Evolutionary conservation across 2,329 filamentous ascomycete species (phyloP).

Genomic region (Penicillium nordicum): DNA sequence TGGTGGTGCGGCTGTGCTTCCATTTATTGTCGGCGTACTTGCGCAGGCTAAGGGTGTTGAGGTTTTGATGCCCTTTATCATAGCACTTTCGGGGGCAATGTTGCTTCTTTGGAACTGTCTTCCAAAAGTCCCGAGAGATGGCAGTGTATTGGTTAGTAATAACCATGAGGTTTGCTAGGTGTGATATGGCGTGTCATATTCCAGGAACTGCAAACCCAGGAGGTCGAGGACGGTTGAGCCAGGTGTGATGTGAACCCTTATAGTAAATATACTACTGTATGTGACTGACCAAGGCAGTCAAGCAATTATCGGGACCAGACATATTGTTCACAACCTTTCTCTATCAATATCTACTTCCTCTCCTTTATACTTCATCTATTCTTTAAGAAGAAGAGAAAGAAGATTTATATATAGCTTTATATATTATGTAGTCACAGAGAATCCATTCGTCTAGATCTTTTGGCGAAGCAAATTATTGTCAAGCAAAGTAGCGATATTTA

Average conservation of each 20-base stretch:
- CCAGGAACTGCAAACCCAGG: not conserved
- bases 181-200: not conserved
- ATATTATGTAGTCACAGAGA: no score
- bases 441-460: no score
- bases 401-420: no score
- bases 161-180: not conserved
- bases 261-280: not conserved
- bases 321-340: no score
- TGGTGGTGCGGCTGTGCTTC: conserved; percentile 60
- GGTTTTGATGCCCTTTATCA: conserved; percentile 58
- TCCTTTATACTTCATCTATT: no score
- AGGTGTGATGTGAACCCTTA: not conserved
- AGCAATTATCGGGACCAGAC: no score
- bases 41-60: conserved; percentile 56
- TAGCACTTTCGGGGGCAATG: conserved; percentile 53
- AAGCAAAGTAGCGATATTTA: no score
- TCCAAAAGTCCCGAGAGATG: not conserved
- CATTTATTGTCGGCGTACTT: conserved; percentile 46
- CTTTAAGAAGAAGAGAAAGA: no score
- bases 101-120: conserved; percentile 47
- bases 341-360: no score
- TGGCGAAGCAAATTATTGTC: no score
- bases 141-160: not conserved
- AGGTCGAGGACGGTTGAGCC: not conserved
- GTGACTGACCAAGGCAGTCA: no score